phyloP scores from a whole-genome alignment of 2,329 filamentous ascomycete species.

The Alternaria triticimaculans region DNA sequence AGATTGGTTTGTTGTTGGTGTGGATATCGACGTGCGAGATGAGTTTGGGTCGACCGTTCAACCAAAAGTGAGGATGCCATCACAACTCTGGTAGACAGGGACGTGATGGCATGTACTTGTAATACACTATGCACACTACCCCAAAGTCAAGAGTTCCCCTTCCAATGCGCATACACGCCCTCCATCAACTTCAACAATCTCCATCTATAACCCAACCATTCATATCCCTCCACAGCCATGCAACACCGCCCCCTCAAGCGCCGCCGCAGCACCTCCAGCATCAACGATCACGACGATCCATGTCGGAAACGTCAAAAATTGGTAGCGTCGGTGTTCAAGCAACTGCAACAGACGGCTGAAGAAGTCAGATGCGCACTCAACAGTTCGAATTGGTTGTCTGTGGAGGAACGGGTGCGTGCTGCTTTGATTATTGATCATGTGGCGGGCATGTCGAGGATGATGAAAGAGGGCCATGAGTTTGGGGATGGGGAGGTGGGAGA shows the following conservation, averaged over 20 bases:
- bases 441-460: neutral
- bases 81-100: fast-evolving
- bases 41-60: neutral
- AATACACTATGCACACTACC: neutral
- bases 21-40: too few relatives aligned
- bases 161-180: neutral
- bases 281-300: neutral
- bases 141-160: too few relatives aligned
- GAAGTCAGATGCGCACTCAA: neutral
- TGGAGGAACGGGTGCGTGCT: neutral
- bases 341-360: neutral
- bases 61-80: neutral
- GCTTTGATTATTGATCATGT: neutral
- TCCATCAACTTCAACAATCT: too few relatives aligned
- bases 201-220: too few relatives aligned
- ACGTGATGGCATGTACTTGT: neutral
- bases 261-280: neutral
- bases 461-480: neutral
- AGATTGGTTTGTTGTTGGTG: neutral
- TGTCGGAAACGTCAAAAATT: neutral
- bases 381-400: fast-evolving
- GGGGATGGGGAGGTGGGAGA: neutral
- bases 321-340: neutral
- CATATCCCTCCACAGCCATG: neutral
- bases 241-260: neutral